phyloP scores from a whole-genome alignment of 768 basidiomycete genomes.

The Boletus huronensis region DNA sequence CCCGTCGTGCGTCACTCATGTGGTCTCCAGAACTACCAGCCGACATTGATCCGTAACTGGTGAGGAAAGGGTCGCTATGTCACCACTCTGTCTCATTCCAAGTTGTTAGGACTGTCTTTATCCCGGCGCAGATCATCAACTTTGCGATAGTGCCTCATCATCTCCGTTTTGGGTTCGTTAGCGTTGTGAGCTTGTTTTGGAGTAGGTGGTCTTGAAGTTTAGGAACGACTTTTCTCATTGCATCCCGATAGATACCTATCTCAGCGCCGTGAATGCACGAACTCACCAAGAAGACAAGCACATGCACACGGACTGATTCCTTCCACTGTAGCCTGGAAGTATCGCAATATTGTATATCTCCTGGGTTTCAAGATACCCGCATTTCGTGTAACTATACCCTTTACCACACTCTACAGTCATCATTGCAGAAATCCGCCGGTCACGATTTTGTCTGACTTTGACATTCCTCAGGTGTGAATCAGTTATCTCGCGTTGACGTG shows the following conservation, averaged over 20 bases:
- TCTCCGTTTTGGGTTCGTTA: conserved; percentile 68
- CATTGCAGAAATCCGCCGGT: neutral
- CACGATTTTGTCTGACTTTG: neutral
- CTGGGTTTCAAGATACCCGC: conserved; percentile 5
- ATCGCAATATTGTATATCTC: conserved; percentile 4
- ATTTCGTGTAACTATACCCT: conserved; percentile 10
- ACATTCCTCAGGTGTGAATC: neutral
- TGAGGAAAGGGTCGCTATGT: conserved; percentile 23
- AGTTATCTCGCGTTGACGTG: neutral
- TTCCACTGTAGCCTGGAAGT: neutral
- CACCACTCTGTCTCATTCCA: neutral
- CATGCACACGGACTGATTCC: conserved; percentile 1
- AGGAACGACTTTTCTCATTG: neutral
- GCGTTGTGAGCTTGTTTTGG: conserved; percentile 80
- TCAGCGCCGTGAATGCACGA: conserved; percentile 53
- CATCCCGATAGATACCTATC: conserved; percentile 49
- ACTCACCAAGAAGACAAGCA: conserved; percentile 3
- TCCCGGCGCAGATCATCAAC: conserved; percentile 77
- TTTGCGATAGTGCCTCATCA: conserved; percentile 76
- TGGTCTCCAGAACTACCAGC: conserved; percentile 55
- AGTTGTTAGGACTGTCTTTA: conserved; percentile 57
- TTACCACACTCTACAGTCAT: neutral
- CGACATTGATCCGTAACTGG: conserved; percentile 79
- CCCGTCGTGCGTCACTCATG: neutral
- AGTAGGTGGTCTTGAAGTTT: conserved; percentile 45